These are phyloP conservation scores for Aspergillus fischeri DNA, from an alignment of 2,329 filamentous ascomycete genomes.

Conservation along the genomic window DNA sequence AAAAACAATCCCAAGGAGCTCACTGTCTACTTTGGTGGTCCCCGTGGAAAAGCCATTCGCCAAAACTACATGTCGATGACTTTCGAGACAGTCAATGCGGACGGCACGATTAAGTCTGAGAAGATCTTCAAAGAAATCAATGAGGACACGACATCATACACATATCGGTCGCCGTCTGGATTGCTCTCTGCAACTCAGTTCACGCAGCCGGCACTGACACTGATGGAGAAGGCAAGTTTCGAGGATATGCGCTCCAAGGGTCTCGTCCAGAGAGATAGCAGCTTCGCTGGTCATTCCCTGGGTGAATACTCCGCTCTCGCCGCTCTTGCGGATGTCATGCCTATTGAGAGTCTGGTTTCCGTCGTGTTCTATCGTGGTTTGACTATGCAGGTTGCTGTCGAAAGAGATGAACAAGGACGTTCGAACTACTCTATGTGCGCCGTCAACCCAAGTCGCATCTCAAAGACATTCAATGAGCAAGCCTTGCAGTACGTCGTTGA, in stretches of 20 bases:
- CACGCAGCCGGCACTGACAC: slow-evolving; percentile 91
- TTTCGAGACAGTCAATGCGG: slow-evolving; percentile 91
- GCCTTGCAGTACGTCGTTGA: slow-evolving; percentile 94
- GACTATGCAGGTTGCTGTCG: slow-evolving; percentile 98
- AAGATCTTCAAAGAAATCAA: slow-evolving; percentile 99
- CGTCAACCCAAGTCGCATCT: slow-evolving; percentile 96
- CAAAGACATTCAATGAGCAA: slow-evolving; percentile 97
- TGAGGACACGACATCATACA: slow-evolving; percentile 91
- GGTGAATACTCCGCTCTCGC: slow-evolving; percentile 98
- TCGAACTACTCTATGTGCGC: slow-evolving; percentile 99
- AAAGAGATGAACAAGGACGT: slow-evolving; percentile 85
- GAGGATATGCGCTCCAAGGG: slow-evolving; percentile 99
- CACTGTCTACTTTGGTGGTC: slow-evolving; percentile 95
- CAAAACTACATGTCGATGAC: slow-evolving; percentile 99
- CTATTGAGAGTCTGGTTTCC: slow-evolving; percentile 96
- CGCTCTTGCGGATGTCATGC: slow-evolving; percentile 96
- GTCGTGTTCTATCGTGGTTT: slow-evolving; percentile 98
- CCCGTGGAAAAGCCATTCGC: slow-evolving; percentile 92
- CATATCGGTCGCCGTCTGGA: slow-evolving; percentile 90
- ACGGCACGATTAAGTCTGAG: slow-evolving; percentile 94
- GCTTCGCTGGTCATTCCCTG: slow-evolving; percentile 94
- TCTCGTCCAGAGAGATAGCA: slow-evolving; percentile 91
- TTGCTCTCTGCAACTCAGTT: slow-evolving; percentile 96
- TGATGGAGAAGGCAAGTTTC: slow-evolving; percentile 99
- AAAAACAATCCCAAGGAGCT: slow-evolving; percentile 99